Evolutionary conservation across 441 rosid genomes (phyloP), one percentile per base, ranked within the genome.

Genomic region (Hura crepitans): DNA sequence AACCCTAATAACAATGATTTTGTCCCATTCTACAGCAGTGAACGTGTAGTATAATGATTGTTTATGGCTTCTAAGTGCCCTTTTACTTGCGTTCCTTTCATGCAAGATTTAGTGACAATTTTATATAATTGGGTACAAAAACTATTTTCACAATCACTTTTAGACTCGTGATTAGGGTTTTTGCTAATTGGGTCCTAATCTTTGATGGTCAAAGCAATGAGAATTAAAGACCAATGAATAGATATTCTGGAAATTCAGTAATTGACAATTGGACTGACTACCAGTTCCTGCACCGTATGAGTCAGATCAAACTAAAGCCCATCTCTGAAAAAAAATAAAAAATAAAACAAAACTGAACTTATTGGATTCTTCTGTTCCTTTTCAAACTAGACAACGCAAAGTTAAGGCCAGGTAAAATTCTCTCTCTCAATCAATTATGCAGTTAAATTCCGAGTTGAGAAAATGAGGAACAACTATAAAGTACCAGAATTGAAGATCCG

Each of bases 401-500:
- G 46, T 65, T 20, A 62, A 39, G 9, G 6, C 28, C 28, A 31
- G n/a, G 27, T 6, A 3, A 31, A 49, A 0, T n/a, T n/a, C n/a
- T n/a, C n/a, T n/a, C n/a, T n/a, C n/a, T n/a, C 45, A 6, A 43
- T 27, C 67, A 46, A 43, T 63, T n/a, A 23, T 46, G 10, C 46
- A 9, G 23, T 47, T n/a, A 25, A 57, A 23, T 23, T 33, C n/a
- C 18, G 0, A 10, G 31, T 28, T 15, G 66, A 30, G 43, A 45
- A 9, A 27, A 53, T 1, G 1, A 13, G 10, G n/a, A n/a, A n/a
- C n/a, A n/a, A n/a, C n/a, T n/a, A n/a, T n/a, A n/a, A 77, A 69
- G 70, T 87, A 91, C 94, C 92, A 63, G 86, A 74, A 69, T 85
- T 85, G 79, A 88, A 87, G 86, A 90, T 85, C 71, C 88, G 90